phyloP scores from a whole-genome alignment of 2,329 filamentous ascomycete species.

The Verticillium nonalfalfae region DNA sequence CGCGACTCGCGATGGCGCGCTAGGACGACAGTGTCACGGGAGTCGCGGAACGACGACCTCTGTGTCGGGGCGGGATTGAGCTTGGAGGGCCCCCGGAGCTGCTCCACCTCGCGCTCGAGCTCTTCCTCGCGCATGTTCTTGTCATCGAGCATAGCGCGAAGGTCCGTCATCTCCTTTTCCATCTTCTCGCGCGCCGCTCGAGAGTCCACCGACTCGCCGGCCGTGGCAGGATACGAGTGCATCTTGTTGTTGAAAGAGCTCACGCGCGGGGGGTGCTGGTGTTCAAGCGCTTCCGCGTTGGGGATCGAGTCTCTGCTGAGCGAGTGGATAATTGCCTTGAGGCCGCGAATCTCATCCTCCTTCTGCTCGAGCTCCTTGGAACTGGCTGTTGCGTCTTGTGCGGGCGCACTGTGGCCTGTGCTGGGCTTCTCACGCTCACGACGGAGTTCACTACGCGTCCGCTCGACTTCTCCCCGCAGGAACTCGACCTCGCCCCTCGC shows the following conservation, averaged over 20 bases:
- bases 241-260: slow-evolving; percentile 27
- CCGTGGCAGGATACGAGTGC: slow-evolving; percentile 25
- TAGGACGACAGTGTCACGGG: slow-evolving; percentile 57
- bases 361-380: slow-evolving; percentile 82
- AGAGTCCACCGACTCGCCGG: slow-evolving; percentile 47
- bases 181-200: slow-evolving; percentile 60
- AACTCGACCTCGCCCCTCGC: slow-evolving; percentile 95
- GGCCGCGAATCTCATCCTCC: slow-evolving; percentile 92
- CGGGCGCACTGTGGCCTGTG: slow-evolving; percentile 21
- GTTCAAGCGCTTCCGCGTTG: slow-evolving; percentile 26
- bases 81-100: slow-evolving; percentile 38
- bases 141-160: slow-evolving; percentile 65
- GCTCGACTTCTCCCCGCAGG: slow-evolving; percentile 86
- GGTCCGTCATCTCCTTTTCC: slow-evolving; percentile 73
- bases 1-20: slow-evolving; percentile 42
- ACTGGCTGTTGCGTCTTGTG: slow-evolving; percentile 31
- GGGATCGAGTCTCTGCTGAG: slow-evolving; percentile 71
- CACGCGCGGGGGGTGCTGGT: slow-evolving; percentile 22
- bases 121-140: slow-evolving; percentile 76
- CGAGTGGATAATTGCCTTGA: slow-evolving; percentile 97
- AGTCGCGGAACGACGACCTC: slow-evolving; percentile 57
- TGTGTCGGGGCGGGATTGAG: slow-evolving; percentile 26
- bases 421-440: slow-evolving; percentile 77
- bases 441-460: slow-evolving; percentile 79
- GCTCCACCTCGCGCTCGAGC: slow-evolving; percentile 74